Base-by-base conservation (phyloP, 23 red algal genomes). In the Gracilaria gracilis region DNA sequence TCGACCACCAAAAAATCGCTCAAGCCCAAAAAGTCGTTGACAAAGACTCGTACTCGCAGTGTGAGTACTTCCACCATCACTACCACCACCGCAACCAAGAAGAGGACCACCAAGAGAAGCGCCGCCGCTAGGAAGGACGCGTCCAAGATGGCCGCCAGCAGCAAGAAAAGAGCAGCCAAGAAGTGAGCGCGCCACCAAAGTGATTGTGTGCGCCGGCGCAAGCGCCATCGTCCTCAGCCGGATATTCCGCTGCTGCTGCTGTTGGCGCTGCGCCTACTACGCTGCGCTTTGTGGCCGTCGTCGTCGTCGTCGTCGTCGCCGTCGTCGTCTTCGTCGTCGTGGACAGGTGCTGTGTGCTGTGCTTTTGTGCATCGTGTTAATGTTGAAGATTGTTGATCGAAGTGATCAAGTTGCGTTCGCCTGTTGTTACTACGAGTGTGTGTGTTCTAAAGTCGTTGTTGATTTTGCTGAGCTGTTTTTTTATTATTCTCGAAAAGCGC, bases 11-110 rank as follows among this genome's bases (percentile, higher is more conserved):
- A 73, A 16, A 79, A 59, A n/a, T 25, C 90, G n/a, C 29, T 67
- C 44, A 93, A 93, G 67, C 90, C 90, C 19, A 93, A 86, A 42
- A 93, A 93, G 90, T 35, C 82, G 0, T 32, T 86, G 42, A 39
- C 90, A 11, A 93, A 85, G 57, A 93, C 48, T 65, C 42, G 79
- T 16, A 24, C 65, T 12, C 65, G 55, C 61, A 93, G n/a, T 13
- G 61, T 66, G 57, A 84, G n/a, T 23, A 84, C 20, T 23, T 49
- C 88, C 54, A 34, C 87, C 20, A 57, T 75, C 59, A 81, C 87
- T 21, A 66, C 74, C 40, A 82, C 89, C 11, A 92, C 50, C 21
- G 80, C 53, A 36, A 75, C n/a, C 15, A 76, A 80, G 24, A 93
- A 93, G 80, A 93, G 80, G 80, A 62, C 46, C 2, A 88, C 72